Percentiles rank a stretch among this genome's conserved stretches.
These are phyloP conservation scores for Tolypocladium capitatum DNA, from an alignment of 2,329 filamentous ascomycete genomes.

Conservation along the genomic window DNA sequence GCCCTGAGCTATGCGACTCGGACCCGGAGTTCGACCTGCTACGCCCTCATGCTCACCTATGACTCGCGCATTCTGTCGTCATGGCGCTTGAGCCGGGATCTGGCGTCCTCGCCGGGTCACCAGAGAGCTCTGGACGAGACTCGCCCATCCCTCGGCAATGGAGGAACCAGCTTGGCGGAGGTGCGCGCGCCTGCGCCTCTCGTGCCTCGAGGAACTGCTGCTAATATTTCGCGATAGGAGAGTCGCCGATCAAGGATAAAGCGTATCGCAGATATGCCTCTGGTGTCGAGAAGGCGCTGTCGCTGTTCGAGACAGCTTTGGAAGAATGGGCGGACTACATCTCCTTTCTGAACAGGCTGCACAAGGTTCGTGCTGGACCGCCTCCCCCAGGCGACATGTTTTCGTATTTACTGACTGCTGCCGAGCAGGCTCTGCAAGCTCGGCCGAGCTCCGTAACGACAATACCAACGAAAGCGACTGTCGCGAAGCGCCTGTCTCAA, in stretches of 20 bases:
- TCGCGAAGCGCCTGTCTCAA: constrained; percentile 87
- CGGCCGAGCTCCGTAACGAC: constrained; percentile 58
- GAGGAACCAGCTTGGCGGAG: constrained; percentile 64
- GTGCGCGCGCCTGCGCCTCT: constrained; percentile 33
- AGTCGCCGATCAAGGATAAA: constrained; percentile 46
- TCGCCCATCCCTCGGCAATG: constrained; percentile 64
- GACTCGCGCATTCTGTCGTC: constrained; percentile 12
- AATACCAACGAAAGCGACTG: constrained; percentile 68
- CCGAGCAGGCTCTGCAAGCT: constrained; percentile 65
- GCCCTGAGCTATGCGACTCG: constrained; percentile 2
- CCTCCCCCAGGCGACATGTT: background rate
- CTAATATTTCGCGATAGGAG: constrained; percentile 28
- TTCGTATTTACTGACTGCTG: background rate
- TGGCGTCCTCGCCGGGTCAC: constrained; percentile 51
- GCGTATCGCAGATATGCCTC: constrained; percentile 78
- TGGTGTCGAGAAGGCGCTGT: constrained; percentile 73
- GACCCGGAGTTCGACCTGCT: constrained; percentile 1
- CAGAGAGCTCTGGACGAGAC: constrained; percentile 70
- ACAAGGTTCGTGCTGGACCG: constrained; percentile 50
- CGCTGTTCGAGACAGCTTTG: constrained; percentile 80
- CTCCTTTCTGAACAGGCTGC: constrained; percentile 78
- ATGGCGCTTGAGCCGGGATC: constrained; percentile 53
- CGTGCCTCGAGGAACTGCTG: background rate
- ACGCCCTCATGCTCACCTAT: constrained; percentile 4
- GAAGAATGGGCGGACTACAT: constrained; percentile 99